Conservation (phyloP, 306 rosid species). For the Echinosophora koreensis region DNA sequence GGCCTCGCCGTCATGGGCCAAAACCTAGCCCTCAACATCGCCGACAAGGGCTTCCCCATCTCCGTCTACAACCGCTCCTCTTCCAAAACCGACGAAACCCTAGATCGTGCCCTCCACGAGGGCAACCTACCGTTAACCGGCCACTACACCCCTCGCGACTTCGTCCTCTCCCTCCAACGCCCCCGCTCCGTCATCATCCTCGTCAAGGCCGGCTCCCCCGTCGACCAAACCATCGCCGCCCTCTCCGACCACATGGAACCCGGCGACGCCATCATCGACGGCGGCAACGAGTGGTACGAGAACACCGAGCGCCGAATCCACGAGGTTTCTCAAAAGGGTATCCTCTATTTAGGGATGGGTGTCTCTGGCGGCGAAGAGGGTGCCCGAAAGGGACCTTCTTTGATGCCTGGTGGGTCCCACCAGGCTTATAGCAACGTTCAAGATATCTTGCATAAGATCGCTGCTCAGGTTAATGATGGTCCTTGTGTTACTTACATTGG, state of each 20-base stretch:
- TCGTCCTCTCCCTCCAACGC: conserved; percentile 80
- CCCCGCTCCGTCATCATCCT: conserved; percentile 94
- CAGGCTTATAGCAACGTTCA: conserved; percentile 71
- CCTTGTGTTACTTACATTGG: conserved; percentile 92
- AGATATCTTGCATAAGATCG: conserved; percentile 74
- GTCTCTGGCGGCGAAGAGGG: conserved; percentile 98
- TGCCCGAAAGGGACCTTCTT: conserved; percentile 83
- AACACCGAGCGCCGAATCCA: conserved; percentile 83
- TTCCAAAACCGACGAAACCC: conserved; percentile 89
- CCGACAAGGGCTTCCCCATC: conserved; percentile 95
- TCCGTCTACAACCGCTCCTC: conserved; percentile 94
- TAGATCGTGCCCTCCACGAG: conserved; percentile 74
- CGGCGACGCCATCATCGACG: conserved; percentile 87
- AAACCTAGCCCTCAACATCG: conserved; percentile 93
- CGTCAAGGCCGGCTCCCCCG: conserved; percentile 93
- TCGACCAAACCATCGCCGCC: conserved; percentile 87
- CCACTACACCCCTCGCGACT: conserved; percentile 80
- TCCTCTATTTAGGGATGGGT: conserved; percentile 90
- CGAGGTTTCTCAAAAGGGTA: conserved; percentile 51
- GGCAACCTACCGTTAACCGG: conserved; percentile 78
- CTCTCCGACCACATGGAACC: conserved; percentile 79
- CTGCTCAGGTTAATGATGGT: conserved; percentile 94
- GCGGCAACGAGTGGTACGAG: conserved; percentile 96
- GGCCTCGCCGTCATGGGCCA: conserved; percentile 99
- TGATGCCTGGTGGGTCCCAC: conserved; percentile 90